Conservation (phyloP, 805 yeast species). For the Hanseniaspora clermontiae region DNA sequence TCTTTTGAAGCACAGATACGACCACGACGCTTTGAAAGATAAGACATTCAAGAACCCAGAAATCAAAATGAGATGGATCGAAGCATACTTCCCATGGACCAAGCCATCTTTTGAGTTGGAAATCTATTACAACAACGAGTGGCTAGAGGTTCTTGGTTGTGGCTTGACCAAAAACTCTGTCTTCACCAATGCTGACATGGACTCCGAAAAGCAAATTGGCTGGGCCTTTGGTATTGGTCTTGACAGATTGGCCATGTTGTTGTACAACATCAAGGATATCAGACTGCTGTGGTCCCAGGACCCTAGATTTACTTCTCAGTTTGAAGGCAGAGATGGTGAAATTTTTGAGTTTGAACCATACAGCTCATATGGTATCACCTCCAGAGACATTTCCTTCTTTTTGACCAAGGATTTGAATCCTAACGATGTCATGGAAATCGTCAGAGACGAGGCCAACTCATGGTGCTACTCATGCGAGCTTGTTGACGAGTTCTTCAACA, state of each 20-base stretch:
- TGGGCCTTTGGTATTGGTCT: conserved; percentile 98
- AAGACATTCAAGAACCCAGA: conserved; percentile 37
- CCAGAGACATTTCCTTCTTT: conserved; percentile 84
- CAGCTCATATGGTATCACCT: conserved; percentile 79
- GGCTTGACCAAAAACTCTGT: conserved; percentile 79
- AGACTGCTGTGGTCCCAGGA: conserved; percentile 84
- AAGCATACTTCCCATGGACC: conserved; percentile 96
- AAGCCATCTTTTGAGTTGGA: conserved; percentile 97
- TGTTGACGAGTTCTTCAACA: conserved; percentile 74
- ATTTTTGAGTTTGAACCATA: conserved; percentile 73
- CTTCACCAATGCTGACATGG: conserved; percentile 55
- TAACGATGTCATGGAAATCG: conserved; percentile 88
- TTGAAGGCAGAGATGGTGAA: conserved; percentile 35
- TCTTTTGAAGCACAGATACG: conserved; percentile 28
- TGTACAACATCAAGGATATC: conserved; percentile 92
- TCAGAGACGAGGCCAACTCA: conserved; percentile 74
- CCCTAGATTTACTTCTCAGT: conserved; percentile 63
- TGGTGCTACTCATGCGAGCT: conserved; percentile 73
- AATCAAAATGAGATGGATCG: conserved; percentile 82
- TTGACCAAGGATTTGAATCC: conserved; percentile 45
- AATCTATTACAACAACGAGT: conserved; percentile 96
- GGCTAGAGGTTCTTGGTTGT: conserved; percentile 96
- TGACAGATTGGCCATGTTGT: conserved; percentile 88
- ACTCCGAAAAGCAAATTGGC: conserved; percentile 48
- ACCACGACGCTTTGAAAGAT: conserved; percentile 34